Percentiles rank a stretch among this genome's conserved stretches.
These are phyloP conservation scores for Tuber umbilicatum DNA, from an alignment of 495 filamentous ascomycete genomes.

Conservation along the genomic window DNA sequence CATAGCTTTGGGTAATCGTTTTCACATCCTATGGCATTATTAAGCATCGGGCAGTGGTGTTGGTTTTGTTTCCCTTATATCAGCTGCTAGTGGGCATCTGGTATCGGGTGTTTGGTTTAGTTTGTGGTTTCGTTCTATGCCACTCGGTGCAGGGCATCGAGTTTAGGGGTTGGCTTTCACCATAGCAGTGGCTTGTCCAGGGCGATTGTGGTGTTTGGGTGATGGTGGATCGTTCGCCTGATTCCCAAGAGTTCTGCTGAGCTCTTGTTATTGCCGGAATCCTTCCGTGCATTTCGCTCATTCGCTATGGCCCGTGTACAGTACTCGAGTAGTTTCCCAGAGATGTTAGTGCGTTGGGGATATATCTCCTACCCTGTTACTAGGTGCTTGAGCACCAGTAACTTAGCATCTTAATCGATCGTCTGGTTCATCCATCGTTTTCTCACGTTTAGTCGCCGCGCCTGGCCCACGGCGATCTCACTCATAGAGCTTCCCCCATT, in stretches of 20 bases:
- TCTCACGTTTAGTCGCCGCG: not conserved
- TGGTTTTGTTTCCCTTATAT: not conserved
- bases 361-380: not conserved
- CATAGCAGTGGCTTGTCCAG: not conserved
- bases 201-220: not conserved
- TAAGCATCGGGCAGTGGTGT: not conserved
- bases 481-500: not conserved
- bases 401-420: not conserved
- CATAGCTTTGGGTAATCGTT: not conserved
- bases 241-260: not conserved
- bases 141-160: no score
- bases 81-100: not conserved
- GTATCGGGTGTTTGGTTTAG: not conserved
- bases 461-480: not conserved
- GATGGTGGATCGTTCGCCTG: not conserved
- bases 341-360: not conserved
- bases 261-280: not conserved
- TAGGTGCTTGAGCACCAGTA: no score
- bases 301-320: not conserved
- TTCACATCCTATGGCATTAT: not conserved
- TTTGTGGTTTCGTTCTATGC: not conserved
- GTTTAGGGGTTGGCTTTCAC: not conserved
- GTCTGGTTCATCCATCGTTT: slow-evolving; percentile 1
- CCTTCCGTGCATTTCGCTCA: not conserved
- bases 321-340: not conserved